These are phyloP conservation scores for Penicillium sp. DNA, from an alignment of 2,329 filamentous ascomycete genomes.

Conservation along the genomic window DNA sequence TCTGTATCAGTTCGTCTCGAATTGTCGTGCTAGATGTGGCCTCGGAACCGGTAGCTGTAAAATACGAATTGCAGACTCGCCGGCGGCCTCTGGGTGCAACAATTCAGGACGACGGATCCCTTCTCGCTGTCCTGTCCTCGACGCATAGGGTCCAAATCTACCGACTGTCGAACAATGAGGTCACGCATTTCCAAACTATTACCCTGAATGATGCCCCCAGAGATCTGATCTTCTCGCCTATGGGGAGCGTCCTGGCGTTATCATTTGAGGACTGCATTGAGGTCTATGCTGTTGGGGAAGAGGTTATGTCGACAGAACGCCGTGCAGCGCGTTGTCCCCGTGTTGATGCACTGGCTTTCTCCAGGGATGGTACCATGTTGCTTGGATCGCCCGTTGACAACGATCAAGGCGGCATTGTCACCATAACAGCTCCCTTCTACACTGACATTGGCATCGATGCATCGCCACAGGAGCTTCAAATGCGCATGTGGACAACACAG, in stretches of 20 bases:
- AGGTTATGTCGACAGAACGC: slow-evolving; percentile 68
- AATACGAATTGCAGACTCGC: slow-evolving; percentile 79
- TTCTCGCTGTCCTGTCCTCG: slow-evolving; percentile 79
- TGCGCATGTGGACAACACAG: slow-evolving; percentile 82
- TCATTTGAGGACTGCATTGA: slow-evolving; percentile 91
- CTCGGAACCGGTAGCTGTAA: slow-evolving; percentile 65
- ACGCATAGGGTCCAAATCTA: slow-evolving; percentile 90
- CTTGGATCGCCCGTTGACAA: slow-evolving; percentile 74
- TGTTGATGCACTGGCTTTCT: slow-evolving; percentile 77
- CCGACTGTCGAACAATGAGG: slow-evolving; percentile 68
- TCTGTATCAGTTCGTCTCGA: slow-evolving; percentile 84
- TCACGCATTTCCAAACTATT: slow-evolving; percentile 74
- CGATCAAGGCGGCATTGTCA: slow-evolving; percentile 71
- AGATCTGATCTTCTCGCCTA: slow-evolving; percentile 80
- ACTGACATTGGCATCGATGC: slow-evolving; percentile 62
- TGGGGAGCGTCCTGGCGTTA: slow-evolving; percentile 79
- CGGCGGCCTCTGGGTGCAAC: slow-evolving; percentile 77
- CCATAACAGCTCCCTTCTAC: slow-evolving; percentile 80
- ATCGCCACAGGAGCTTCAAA: slow-evolving; percentile 64
- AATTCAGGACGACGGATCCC: slow-evolving; percentile 76
- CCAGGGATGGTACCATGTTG: slow-evolving; percentile 77
- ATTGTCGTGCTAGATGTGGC: slow-evolving; percentile 78
- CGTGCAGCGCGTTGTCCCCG: slow-evolving; percentile 79
- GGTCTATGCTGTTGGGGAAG: slow-evolving; percentile 74
- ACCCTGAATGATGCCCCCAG: slow-evolving; percentile 78